A percentile compares a stretch with the other conserved stretches of the same genome.
Evolutionary conservation across 2,329 filamentous ascomycete genomes (phyloP).

Genomic region (Epichloe scottii): DNA sequence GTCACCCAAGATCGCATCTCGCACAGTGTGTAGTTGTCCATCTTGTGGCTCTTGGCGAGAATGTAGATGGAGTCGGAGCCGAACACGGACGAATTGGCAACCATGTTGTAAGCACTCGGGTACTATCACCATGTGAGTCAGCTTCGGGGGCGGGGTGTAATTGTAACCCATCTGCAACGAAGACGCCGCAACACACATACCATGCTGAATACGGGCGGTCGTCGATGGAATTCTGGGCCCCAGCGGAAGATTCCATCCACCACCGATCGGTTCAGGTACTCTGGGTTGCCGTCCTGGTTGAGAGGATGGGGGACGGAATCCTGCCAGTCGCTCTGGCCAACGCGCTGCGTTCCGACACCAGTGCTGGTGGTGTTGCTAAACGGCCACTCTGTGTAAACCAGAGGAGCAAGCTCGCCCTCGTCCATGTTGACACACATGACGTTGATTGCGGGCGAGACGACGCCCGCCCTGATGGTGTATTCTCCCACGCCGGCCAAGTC

Average conservation of each 20-base stretch:
- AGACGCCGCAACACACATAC: constrained; percentile 15
- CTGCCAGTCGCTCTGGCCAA: constrained; percentile 21
- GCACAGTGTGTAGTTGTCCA: constrained; percentile 51
- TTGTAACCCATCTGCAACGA: too few species aligned
- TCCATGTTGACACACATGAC: constrained; percentile 60
- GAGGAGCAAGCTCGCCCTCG: constrained; percentile 42
- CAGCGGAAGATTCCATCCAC: constrained; percentile 63
- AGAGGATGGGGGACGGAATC: constrained; percentile 22
- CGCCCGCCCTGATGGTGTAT: constrained; percentile 54
- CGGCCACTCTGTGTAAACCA: constrained; percentile 54
- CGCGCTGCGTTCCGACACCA: constrained; percentile 20
- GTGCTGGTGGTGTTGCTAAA: constrained; percentile 21
- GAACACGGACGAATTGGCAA: constrained; percentile 39
- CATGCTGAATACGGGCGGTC: constrained; percentile 39
- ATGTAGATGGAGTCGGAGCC: constrained; percentile 48
- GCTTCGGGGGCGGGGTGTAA: too few species aligned
- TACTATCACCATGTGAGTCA: constrained; percentile 19
- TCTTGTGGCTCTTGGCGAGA: constrained; percentile 36
- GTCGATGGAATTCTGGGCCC: constrained; percentile 37
- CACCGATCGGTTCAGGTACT: constrained; percentile 41
- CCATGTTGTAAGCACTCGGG: constrained; percentile 53
- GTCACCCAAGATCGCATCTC: constrained; percentile 51
- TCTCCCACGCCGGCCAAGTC: constrained; percentile 53
- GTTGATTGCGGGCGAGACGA: constrained; percentile 58
- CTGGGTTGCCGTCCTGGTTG: constrained; percentile 11